Evolutionary conservation across 2,329 filamentous ascomycete species (phyloP).

Genomic region (Ascomycota sp.): DNA sequence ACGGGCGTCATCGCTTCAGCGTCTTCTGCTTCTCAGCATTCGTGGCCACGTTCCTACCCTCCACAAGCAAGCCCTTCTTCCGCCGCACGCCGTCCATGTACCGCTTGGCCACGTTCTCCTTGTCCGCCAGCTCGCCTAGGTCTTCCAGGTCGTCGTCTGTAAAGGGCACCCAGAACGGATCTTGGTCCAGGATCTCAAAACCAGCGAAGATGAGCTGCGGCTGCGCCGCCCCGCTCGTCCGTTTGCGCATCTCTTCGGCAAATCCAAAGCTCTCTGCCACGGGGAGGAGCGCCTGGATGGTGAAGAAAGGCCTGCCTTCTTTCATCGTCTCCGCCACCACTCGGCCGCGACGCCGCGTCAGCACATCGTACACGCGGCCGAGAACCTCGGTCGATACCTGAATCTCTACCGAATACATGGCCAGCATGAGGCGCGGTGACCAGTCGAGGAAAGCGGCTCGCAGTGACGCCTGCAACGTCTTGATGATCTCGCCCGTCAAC

Average conservation of each 20-base stretch:
- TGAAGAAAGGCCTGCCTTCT: constrained; percentile 91
- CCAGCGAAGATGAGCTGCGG: constrained; percentile 88
- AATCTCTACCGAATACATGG: constrained; percentile 96
- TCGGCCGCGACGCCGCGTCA: constrained; percentile 78
- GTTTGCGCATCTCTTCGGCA: constrained; percentile 86
- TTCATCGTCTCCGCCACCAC: constrained; percentile 85
- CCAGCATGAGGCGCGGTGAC: constrained; percentile 83
- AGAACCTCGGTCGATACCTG: constrained; percentile 92
- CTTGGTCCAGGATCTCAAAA: constrained; percentile 82
- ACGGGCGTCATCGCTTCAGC: constrained; percentile 38
- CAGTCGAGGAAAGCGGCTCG: constrained; percentile 79
- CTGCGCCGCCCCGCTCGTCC: constrained; percentile 73
- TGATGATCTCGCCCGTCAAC: constrained; percentile 83
- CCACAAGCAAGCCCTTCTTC: constrained; percentile 74
- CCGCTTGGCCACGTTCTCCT: constrained; percentile 85
- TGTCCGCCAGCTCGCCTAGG: constrained; percentile 78
- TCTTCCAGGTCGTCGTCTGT: constrained; percentile 96
- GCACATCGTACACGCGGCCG: constrained; percentile 87
- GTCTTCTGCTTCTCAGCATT: constrained; percentile 86
- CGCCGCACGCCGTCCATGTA: constrained; percentile 82
- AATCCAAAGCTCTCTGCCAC: constrained; percentile 95
- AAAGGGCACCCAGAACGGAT: constrained; percentile 93
- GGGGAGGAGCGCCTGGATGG: constrained; percentile 69
- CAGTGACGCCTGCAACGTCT: constrained; percentile 68
- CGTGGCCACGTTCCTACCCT: constrained; percentile 53